These are phyloP conservation scores for Brassica rapa DNA, from an alignment of 345 rosid species.

Conservation along the genomic window DNA sequence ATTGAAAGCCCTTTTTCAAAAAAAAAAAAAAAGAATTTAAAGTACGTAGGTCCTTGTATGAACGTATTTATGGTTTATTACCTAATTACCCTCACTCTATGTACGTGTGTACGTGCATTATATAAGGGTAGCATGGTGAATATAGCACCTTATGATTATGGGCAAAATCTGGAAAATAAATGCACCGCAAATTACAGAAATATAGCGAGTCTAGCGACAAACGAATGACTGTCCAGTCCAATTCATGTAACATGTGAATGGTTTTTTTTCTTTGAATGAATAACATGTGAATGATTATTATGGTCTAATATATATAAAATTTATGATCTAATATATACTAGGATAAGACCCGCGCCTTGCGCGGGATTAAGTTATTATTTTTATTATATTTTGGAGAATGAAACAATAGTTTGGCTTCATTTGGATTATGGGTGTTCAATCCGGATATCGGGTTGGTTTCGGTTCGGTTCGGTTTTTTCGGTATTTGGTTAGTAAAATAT, in stretches of 20 bases:
- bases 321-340: neutral
- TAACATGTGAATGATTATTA: neutral
- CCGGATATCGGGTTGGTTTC: too few species aligned
- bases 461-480: too few species aligned
- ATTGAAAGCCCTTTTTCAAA: too few species aligned
- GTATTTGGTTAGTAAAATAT: too few species aligned
- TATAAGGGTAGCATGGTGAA: constrained; percentile 27
- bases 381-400: too few species aligned
- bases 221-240: constrained; percentile 3
- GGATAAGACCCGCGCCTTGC: too few species aligned
- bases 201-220: constrained; percentile 16
- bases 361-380: too few species aligned
- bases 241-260: constrained; percentile 1
- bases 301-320: too few species aligned
- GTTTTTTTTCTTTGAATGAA: too few species aligned
- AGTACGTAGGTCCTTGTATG: constrained; percentile 28
- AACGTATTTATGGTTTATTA: neutral
- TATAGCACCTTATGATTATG: neutral
- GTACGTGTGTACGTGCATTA: neutral
- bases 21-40: constrained; percentile 18
- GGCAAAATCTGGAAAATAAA: constrained; percentile 30
- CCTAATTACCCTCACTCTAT: constrained; percentile 23
- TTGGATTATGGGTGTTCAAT: too few species aligned
- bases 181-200: constrained; percentile 39
- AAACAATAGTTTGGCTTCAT: too few species aligned